These are phyloP conservation scores for Heterobasidion parviporum DNA, from an alignment of 1,284 basidiomycete genomes.

Conservation along the genomic window DNA sequence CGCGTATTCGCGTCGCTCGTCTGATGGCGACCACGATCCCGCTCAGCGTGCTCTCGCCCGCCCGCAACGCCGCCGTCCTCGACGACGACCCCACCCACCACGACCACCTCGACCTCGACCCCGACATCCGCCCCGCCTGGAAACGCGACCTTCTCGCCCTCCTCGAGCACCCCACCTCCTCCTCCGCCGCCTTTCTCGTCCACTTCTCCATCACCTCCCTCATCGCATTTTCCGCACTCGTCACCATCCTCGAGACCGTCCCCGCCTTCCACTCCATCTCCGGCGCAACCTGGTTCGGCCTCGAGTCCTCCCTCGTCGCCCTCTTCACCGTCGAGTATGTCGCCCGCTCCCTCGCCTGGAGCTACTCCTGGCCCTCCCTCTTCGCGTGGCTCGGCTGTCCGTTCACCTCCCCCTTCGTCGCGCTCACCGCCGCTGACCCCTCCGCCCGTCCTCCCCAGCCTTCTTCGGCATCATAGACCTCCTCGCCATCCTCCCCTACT, in stretches of 20 bases:
- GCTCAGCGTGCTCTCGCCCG: neutral
- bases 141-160: constrained; percentile 51
- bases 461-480: constrained; percentile 84
- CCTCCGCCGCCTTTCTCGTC: constrained; percentile 54
- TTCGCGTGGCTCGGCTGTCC: constrained; percentile 61
- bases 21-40: neutral
- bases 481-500: constrained; percentile 80
- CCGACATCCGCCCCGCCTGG: constrained; percentile 42
- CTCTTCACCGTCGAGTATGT: constrained; percentile 80
- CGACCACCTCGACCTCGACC: neutral
- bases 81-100: neutral
- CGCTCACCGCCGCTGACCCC: neutral
- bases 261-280: constrained; percentile 71
- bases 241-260: constrained; percentile 82
- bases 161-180: constrained; percentile 64
- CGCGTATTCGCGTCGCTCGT: neutral
- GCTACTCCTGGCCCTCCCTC: constrained; percentile 49
- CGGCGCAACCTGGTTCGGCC: constrained; percentile 72
- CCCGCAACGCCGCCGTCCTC: neutral
- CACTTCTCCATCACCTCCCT: constrained; percentile 57
- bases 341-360: constrained; percentile 57
- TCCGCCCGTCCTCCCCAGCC: constrained; percentile 29
- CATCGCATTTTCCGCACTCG: constrained; percentile 63
- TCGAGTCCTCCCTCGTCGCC: constrained; percentile 71
- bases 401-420: constrained; percentile 19